Base-by-base conservation (phyloP, 306 rosid genomes). In the Phaseolus lunatus region DNA sequence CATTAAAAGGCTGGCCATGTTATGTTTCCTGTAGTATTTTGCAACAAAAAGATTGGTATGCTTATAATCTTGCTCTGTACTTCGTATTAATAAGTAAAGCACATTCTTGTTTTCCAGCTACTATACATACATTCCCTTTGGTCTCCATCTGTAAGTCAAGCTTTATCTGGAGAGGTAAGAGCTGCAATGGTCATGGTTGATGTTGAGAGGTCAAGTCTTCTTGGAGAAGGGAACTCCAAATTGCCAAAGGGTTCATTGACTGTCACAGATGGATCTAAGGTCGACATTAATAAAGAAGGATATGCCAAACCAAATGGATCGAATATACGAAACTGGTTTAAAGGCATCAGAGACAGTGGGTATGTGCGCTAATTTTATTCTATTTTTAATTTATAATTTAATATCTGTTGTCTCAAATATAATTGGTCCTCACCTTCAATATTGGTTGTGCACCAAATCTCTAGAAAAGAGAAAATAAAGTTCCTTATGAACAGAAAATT, bases 281-380 rank as follows among this genome's bases (percentile, higher is more conserved):
- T 77, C 18, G 89, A 77, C 71, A 71, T 63, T 77, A 81, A 69
- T 76, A 92, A 85, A 88, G 96, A 85, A 88, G 96, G 93, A 56
- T 78, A 79, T 67, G 73, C 80, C n/a, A 93, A 95, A 78, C 76
- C 91, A 70, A 92, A 80, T 75, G 97, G 87, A 69, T 78, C 89
- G 44, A 94, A 92, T 63, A 86, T 89, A 72, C 94, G 98, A 57
- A 95, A 95, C 73, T 92, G 97, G 99, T 83, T 92, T 82, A 95
- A 95, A 80, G 93, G 99, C 44, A 85, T 92, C 84, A 86, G 97
- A 88, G 99, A 95, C 82, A 91, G 98, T 72, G 97, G 97, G 98
- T 95, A 88, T 29, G 96, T 81, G 27, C 48, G 62, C 73, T 13
- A 54, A 44, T 84, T 63, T 22, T 19, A 26, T 56, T 73, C 68